A percentile compares a stretch with the other conserved stretches of the same genome.
phyloP scores from a whole-genome alignment of 2,329 filamentous ascomycete genomes.

The Lecanoromycetidae sp. region DNA sequence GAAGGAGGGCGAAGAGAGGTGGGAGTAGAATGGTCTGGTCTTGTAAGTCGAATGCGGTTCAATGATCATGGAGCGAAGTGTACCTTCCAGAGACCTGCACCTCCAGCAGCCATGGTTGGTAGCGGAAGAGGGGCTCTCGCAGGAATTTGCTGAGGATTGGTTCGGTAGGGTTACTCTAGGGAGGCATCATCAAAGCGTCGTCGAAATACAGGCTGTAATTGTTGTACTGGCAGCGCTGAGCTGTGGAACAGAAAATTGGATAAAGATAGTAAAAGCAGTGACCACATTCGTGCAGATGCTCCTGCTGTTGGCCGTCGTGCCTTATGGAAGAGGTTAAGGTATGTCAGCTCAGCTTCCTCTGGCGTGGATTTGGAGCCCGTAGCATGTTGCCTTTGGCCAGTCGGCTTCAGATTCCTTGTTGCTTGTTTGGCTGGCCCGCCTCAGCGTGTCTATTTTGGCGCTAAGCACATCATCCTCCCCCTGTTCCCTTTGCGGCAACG shows the following conservation, averaged over 20 bases:
- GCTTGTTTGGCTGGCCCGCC: too few relatives aligned
- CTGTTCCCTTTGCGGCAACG: constrained; percentile 9
- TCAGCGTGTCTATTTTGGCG: not conserved
- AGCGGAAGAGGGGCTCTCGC: not conserved
- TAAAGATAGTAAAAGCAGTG: too few relatives aligned
- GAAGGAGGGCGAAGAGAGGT: constrained; percentile 54
- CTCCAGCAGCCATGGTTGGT: constrained; percentile 6
- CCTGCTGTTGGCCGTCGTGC: too few relatives aligned
- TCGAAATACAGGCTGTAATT: not conserved
- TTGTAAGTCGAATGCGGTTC: not conserved
- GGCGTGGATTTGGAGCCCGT: too few relatives aligned
- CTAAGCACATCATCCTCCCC: not conserved
- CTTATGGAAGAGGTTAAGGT: too few relatives aligned
- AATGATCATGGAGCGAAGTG: too few relatives aligned
- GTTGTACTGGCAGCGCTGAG: not conserved
- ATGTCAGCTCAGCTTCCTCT: too few relatives aligned
- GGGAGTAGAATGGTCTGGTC: constrained; percentile 57
- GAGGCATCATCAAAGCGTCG: not conserved
- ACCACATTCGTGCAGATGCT: too few relatives aligned
- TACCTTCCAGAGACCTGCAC: constrained; percentile 11
- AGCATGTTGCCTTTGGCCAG: too few relatives aligned
- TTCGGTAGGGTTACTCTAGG: not conserved
- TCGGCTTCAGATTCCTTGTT: not conserved
- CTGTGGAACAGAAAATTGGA: too few relatives aligned
- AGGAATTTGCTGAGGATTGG: not conserved